A percentile compares a stretch with the other conserved stretches of the same genome.
phyloP scores from a whole-genome alignment of 192 early-diverging fungal species.

The Chytriomyces confervae region DNA sequence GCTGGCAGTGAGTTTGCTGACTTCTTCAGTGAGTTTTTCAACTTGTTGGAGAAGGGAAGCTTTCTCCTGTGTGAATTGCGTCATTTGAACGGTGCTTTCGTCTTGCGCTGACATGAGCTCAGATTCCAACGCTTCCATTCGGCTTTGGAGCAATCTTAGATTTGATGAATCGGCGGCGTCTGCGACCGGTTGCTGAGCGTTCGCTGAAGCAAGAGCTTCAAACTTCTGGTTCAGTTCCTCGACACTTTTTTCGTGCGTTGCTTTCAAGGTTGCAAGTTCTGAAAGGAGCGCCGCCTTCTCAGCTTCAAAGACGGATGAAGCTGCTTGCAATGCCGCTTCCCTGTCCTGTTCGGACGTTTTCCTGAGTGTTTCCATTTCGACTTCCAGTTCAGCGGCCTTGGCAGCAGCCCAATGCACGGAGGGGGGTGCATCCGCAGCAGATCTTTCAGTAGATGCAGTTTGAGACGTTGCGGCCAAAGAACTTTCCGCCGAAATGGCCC shows the following conservation, averaged over 20 bases:
- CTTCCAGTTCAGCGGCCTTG: conserved; percentile 13
- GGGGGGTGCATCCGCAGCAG: no score
- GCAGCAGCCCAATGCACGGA: not conserved
- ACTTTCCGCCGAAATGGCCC: not conserved
- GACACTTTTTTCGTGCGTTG: not conserved
- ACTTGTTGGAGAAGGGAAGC: not conserved
- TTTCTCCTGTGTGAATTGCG: not conserved
- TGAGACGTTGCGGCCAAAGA: not conserved
- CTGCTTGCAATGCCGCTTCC: not conserved
- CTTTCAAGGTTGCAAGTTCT: not conserved
- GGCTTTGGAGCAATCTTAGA: not conserved
- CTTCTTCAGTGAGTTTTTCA: not conserved
- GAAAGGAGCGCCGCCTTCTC: conserved; percentile 4
- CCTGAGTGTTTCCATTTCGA: not conserved
- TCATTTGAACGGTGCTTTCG: not conserved
- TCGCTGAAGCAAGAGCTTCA: not conserved
- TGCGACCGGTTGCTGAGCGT: not conserved
- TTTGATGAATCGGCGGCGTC: no score
- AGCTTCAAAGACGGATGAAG: not conserved
- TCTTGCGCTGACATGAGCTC: not conserved
- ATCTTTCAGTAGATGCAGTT: not conserved
- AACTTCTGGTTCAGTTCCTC: not conserved
- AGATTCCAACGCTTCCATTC: not conserved
- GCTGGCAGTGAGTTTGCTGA: not conserved
- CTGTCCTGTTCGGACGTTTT: conserved; percentile 18